Conservation (phyloP, 2,329 filamentous ascomycete species). For the Colletotrichum cereale region DNA sequence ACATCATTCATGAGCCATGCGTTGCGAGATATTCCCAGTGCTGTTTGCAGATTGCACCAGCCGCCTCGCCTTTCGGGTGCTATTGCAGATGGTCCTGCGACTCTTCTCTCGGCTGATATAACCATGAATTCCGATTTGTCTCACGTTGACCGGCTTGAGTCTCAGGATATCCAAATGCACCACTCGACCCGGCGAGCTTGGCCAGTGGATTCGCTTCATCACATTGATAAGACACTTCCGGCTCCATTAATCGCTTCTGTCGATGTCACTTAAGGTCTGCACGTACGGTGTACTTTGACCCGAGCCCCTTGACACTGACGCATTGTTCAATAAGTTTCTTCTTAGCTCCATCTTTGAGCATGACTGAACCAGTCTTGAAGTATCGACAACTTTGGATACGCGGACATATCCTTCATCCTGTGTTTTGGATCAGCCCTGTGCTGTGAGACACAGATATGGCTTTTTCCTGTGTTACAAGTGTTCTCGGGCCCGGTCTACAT, state of each 20-base stretch:
- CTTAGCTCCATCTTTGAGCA: neutral
- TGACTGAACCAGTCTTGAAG: neutral
- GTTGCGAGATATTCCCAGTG: neutral
- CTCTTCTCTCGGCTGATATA: neutral
- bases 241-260: neutral
- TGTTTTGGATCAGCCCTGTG: slow-evolving; percentile 1
- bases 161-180: neutral
- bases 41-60: neutral
- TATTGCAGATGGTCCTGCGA: neutral
- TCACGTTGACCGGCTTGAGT: neutral
- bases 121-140: neutral
- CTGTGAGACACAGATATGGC: neutral
- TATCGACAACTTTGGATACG: neutral
- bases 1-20: neutral
- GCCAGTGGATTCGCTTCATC: neutral
- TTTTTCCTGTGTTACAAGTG: neutral
- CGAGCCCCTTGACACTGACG: neutral
- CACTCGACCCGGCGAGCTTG: no score
- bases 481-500: neutral
- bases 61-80: neutral
- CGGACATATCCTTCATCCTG: neutral
- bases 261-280: neutral
- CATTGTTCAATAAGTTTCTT: neutral
- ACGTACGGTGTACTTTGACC: neutral
- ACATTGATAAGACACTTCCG: neutral